Base-by-base conservation (phyloP, 2,329 filamentous ascomycete genomes). In the Pseudodiploospora longispora region DNA sequence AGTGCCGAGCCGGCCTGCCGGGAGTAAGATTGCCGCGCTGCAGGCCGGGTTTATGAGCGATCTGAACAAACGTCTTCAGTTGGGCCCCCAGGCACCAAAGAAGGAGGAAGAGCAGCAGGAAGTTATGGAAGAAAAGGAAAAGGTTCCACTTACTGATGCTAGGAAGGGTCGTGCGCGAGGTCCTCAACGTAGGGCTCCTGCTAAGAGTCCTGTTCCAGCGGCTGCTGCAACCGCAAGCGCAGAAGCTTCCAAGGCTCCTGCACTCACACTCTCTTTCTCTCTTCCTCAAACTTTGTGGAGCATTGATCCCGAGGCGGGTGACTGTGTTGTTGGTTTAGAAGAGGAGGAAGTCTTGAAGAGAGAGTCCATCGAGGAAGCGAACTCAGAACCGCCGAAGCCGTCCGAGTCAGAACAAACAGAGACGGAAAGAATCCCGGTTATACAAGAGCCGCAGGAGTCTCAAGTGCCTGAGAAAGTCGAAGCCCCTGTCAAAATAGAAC, bases 31-130 rank as follows among this genome's bases (percentile, higher is more conserved):
- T 60, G 88, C 90, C 10, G 85, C 87, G 27, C 70, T 98, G 30
- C 89, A 95, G 65, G 87, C 87, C 33, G 88, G 87, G 3, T 97
- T 98, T 64, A 81, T 98, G 75, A 89, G 82, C 37, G 91, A 97
- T 58, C 70, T 98, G 36, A 95, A 97, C 64, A 90, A 88, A 55
- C 85, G 89, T 40, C 72, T 98, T 29, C 83, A 88, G 59, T 68
- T 95, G 32, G 93, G 93, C 1, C 91, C 90, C n/a, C 82, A 87
- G 54, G 79, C 75, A 7, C 78, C 82, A 2, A 90, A 88, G 69
- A 84, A 86, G 52, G 83, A 86, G 57, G 83, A 90, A 51, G 68
- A 74, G 35, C 61, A 68, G 7, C 67, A 71, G 10, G 73, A 81
- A 42, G 74, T 80, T 45, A 66, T 65, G 2, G 73, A 74, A 30